A percentile compares a stretch with the other conserved stretches of the same genome.
Conservation (phyloP, 1,284 basidiomycete genomes). For the Pseudozyma tsukubaensis region DNA sequence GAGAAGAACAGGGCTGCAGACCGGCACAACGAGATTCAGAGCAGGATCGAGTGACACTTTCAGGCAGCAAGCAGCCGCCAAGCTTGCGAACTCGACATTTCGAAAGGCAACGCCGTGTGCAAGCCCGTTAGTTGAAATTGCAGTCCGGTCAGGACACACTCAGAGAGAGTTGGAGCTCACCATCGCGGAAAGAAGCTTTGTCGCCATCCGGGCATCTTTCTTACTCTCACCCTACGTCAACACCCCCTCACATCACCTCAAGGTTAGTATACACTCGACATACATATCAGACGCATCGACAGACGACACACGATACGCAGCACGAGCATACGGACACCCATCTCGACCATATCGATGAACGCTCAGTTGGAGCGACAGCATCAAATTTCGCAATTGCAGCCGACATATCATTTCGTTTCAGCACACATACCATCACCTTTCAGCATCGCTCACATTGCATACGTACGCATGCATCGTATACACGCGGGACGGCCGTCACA, state of each 20-base stretch:
- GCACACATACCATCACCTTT: background rate
- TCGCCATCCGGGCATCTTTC: slow-evolving; percentile 42
- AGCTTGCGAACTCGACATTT: too few relatives aligned
- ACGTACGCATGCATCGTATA: slow-evolving; percentile 33
- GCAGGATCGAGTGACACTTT: too few relatives aligned
- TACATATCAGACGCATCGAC: slow-evolving; percentile 4
- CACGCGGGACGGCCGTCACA: background rate
- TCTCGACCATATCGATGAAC: background rate
- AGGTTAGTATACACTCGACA: slow-evolving; percentile 44
- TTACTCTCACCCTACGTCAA: slow-evolving; percentile 52
- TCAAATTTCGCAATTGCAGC: background rate
- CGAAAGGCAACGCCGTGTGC: slow-evolving; percentile 5
- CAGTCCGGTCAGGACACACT: background rate
- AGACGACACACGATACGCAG: slow-evolving; percentile 19
- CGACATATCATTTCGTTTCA: background rate
- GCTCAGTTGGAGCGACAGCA: background rate
- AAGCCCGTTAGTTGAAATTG: slow-evolving; percentile 3
- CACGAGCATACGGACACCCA: slow-evolving; percentile 17
- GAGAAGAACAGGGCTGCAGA: too few relatives aligned
- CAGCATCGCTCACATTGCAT: background rate
- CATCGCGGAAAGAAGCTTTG: slow-evolving; percentile 39
- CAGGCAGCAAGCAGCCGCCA: too few relatives aligned
- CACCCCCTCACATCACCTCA: slow-evolving; percentile 44
- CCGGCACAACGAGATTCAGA: too few relatives aligned
- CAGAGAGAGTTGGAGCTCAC: slow-evolving; percentile 5